phyloP scores from a whole-genome alignment of 208 protist genomes.

The Acanthamoeba rhysodes region DNA sequence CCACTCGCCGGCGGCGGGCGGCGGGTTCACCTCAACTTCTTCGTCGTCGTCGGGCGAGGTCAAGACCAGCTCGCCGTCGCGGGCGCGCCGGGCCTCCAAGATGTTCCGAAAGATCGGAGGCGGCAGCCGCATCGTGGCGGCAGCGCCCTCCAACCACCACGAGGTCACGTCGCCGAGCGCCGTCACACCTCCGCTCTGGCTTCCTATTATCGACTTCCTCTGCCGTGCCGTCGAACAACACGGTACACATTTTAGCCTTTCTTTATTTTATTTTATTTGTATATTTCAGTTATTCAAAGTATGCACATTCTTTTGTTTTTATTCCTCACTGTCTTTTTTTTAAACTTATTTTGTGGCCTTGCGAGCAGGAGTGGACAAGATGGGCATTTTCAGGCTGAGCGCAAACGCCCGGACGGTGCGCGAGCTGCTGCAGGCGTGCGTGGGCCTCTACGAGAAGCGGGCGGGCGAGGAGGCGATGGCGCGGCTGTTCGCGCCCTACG shows the following conservation, averaged over 20 bases:
- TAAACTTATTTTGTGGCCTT: background rate
- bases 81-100: background rate
- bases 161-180: too few relatives aligned
- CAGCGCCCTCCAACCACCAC: too few relatives aligned
- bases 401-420: constrained; percentile 1
- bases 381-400: constrained; percentile 51
- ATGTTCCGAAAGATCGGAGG: background rate
- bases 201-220: constrained; percentile 21
- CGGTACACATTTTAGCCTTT: background rate
- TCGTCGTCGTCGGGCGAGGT: background rate
- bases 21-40: background rate
- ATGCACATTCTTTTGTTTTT: background rate
- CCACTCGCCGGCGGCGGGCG: background rate
- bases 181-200: constrained; percentile 15
- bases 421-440: background rate
- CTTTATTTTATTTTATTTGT: background rate
- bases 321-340: too few relatives aligned
- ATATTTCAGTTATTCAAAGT: background rate
- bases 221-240: constrained; percentile 28
- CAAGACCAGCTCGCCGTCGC: background rate
- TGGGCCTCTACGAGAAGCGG: background rate
- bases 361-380: background rate
- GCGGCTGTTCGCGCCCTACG: background rate
- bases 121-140: background rate
- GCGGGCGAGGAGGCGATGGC: constrained; percentile 10